These are phyloP conservation scores for Forsythia viridissima DNA, from an alignment of 257 asterid species.

Conservation along the genomic window DNA sequence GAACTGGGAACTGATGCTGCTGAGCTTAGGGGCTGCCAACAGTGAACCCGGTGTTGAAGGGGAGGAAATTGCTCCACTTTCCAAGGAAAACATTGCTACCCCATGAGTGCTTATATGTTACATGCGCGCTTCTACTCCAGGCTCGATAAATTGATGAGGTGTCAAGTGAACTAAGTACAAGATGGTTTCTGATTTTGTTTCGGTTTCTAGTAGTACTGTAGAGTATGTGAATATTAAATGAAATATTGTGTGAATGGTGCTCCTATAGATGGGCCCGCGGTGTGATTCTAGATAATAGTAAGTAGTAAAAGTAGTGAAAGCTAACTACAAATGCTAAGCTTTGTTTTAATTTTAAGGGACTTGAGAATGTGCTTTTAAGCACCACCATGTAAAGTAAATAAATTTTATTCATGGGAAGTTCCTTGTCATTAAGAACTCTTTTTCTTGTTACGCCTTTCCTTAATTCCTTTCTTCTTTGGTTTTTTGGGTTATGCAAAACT, in stretches of 20 bases:
- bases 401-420: neutral
- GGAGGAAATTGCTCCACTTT: constrained; percentile 82
- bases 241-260: neutral
- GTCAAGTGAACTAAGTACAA: neutral
- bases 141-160: neutral
- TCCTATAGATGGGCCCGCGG: neutral
- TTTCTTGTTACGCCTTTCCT: neutral
- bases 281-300: neutral
- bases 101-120: constrained; percentile 45
- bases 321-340: neutral
- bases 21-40: constrained; percentile 70
- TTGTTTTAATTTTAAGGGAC: neutral
- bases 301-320: neutral
- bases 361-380: neutral
- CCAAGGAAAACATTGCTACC: constrained; percentile 84
- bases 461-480: no score
- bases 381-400: neutral
- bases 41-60: constrained; percentile 71
- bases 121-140: neutral
- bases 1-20: constrained; percentile 74
- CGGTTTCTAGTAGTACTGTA: neutral
- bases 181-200: neutral
- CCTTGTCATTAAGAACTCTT: neutral
- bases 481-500: no score
- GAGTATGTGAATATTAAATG: neutral